A percentile compares a stretch with the other conserved stretches of the same genome.
Conservation (phyloP, 2,329 filamentous ascomycete species). For the Claviceps lovelessii region DNA sequence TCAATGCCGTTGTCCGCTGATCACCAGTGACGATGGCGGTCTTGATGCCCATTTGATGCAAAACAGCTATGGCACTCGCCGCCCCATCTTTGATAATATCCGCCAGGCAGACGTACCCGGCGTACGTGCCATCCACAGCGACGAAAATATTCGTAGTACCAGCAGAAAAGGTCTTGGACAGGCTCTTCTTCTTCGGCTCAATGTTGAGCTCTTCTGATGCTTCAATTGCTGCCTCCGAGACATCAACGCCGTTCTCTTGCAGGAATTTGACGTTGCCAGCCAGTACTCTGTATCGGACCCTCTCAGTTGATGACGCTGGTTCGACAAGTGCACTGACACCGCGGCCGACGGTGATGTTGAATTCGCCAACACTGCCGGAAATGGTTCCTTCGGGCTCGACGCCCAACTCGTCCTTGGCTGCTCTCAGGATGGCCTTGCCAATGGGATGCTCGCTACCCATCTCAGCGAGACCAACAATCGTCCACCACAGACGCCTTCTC, state of each 20-base stretch:
- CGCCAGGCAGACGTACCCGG: slow-evolving; percentile 68
- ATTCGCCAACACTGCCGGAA: slow-evolving; percentile 74
- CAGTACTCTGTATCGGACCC: slow-evolving; percentile 61
- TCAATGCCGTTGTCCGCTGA: slow-evolving; percentile 67
- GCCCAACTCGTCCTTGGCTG: slow-evolving; percentile 62
- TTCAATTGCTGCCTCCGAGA: slow-evolving; percentile 49
- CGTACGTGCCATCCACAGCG: slow-evolving; percentile 68
- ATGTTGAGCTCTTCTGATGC: slow-evolving; percentile 46
- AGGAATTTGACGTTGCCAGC: slow-evolving; percentile 74
- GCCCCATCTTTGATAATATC: slow-evolving; percentile 88
- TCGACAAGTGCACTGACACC: slow-evolving; percentile 75
- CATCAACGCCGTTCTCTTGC: slow-evolving; percentile 49
- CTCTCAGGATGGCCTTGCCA: slow-evolving; percentile 68
- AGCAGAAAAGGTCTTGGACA: slow-evolving; percentile 19
- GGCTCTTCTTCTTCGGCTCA: slow-evolving; percentile 20
- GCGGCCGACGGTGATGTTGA: slow-evolving; percentile 68
- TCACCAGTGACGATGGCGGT: slow-evolving; percentile 91
- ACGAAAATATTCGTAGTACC: slow-evolving; percentile 87
- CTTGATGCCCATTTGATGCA: slow-evolving; percentile 72
- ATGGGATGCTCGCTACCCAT: slow-evolving; percentile 93
- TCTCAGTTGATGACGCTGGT: slow-evolving; percentile 53
- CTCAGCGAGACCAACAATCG: slow-evolving; percentile 87
- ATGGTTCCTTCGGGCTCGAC: slow-evolving; percentile 58
- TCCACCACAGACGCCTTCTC: slow-evolving; percentile 76
- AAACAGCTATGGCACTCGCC: slow-evolving; percentile 62